Conservation (phyloP, 2,329 filamentous ascomycete genomes). For the Aspergillus terreus region DNA sequence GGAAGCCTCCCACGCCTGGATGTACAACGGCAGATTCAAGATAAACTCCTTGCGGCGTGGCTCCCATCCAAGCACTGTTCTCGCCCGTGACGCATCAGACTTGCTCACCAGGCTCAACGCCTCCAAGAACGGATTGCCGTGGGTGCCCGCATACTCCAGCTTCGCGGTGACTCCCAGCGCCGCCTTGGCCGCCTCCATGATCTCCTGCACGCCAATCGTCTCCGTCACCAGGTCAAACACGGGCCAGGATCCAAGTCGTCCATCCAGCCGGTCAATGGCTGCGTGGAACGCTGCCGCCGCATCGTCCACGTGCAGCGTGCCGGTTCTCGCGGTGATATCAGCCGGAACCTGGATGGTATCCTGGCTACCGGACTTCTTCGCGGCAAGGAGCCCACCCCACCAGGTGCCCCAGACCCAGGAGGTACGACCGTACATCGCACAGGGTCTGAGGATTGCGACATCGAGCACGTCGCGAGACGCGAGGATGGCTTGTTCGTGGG, state of each 20-base stretch:
- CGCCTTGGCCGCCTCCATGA: conserved; percentile 18
- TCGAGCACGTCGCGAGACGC: background rate
- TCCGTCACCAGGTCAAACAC: conserved; percentile 37
- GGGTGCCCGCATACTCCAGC: background rate
- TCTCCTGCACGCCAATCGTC: conserved; percentile 20
- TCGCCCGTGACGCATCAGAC: background rate
- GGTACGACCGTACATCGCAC: conserved; percentile 32
- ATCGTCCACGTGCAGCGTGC: conserved; percentile 29
- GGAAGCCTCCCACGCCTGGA: conserved; percentile 8
- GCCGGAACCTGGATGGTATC: background rate
- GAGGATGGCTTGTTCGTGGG: background rate
- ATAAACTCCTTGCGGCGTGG: conserved; percentile 26
- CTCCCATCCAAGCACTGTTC: conserved; percentile 29
- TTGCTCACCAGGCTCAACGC: background rate
- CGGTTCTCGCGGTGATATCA: background rate
- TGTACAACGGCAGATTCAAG: conserved; percentile 15
- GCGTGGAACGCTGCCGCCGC: conserved; percentile 29
- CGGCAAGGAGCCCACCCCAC: conserved; percentile 15
- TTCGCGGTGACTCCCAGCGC: background rate
- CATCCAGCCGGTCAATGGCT: conserved; percentile 32
- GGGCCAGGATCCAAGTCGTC: conserved; percentile 28
- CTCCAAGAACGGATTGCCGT: background rate
- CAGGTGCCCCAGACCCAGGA: conserved; percentile 24
- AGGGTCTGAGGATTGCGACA: conserved; percentile 6
- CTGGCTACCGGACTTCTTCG: background rate